phyloP scores from a whole-genome alignment of 2,329 filamentous ascomycete species.

The Penicillium occitanis region DNA sequence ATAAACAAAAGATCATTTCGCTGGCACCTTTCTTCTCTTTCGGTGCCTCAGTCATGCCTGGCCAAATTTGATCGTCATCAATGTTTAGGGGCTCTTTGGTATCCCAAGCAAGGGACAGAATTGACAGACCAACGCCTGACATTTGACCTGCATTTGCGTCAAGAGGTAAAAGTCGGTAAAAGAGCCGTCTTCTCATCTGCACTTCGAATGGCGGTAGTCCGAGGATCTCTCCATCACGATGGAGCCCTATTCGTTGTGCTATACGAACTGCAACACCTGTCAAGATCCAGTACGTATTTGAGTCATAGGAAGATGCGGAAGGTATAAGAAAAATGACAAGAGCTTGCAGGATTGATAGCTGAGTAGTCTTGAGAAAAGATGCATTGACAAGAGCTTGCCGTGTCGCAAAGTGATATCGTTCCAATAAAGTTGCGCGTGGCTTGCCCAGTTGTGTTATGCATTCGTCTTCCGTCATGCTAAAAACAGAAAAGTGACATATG shows the following conservation, averaged over 20 bases:
- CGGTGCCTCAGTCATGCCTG: background rate
- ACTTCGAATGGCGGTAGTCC: slow-evolving; percentile 62
- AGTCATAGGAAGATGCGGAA: background rate
- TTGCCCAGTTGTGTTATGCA: background rate
- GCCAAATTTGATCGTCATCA: background rate
- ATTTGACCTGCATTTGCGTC: slow-evolving; percentile 21
- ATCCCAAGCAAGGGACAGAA: background rate
- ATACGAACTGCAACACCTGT: background rate
- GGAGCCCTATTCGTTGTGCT: slow-evolving; percentile 27
- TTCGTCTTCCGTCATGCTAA: background rate
- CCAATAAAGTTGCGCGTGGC: background rate
- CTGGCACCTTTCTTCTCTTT: background rate
- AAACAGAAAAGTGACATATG: background rate
- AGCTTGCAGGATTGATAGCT: background rate
- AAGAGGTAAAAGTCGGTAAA: background rate
- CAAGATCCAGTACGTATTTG: background rate
- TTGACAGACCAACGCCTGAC: background rate
- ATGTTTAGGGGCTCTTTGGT: background rate
- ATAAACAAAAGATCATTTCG: background rate
- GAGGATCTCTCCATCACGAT: slow-evolving; percentile 59
- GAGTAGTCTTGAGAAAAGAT: background rate
- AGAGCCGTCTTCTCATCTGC: slow-evolving; percentile 66
- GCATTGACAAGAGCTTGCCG: background rate
- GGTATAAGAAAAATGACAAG: background rate
- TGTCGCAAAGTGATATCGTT: background rate